These are phyloP conservation scores for Yamagishiella unicocca DNA, from an alignment of 139 green algal genomes.

Conservation along the genomic window DNA sequence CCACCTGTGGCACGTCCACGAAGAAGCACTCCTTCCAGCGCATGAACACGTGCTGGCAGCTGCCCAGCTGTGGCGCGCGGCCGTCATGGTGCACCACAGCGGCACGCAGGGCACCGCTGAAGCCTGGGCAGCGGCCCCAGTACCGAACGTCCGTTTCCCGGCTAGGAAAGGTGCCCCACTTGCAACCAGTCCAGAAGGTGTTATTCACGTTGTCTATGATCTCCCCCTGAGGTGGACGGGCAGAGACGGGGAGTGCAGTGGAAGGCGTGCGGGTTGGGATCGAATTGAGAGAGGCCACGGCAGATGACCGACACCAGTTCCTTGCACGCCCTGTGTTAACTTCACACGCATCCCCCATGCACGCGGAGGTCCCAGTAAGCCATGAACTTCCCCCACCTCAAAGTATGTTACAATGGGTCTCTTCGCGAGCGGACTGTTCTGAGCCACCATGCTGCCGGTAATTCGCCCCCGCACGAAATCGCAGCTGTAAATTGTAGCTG, in stretches of 20 bases:
- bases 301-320: neutral
- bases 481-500: conserved; percentile 23
- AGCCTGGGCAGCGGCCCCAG: conserved; percentile 42
- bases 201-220: conserved; percentile 43
- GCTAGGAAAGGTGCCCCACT: conserved; percentile 23
- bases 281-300: no score
- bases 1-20: conserved; percentile 43
- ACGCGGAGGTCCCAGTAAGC: no score
- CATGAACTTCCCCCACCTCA: conserved; percentile 11
- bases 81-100: neutral
- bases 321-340: no score
- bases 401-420: conserved; percentile 29
- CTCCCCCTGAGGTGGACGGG: neutral
- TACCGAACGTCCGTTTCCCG: conserved; percentile 31
- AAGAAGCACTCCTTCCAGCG: conserved; percentile 49
- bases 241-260: no score
- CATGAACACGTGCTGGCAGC: conserved; percentile 38
- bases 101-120: neutral
- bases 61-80: neutral
- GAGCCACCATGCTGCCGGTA: conserved; percentile 31
- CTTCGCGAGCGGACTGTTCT: conserved; percentile 21
- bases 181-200: conserved; percentile 38
- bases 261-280: no score
- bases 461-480: neutral
- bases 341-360: neutral